Percentiles rank a stretch among this genome's conserved stretches.
phyloP scores from a whole-genome alignment of 1,139 yeast genomes.

The Yamadazyma aaseri region DNA sequence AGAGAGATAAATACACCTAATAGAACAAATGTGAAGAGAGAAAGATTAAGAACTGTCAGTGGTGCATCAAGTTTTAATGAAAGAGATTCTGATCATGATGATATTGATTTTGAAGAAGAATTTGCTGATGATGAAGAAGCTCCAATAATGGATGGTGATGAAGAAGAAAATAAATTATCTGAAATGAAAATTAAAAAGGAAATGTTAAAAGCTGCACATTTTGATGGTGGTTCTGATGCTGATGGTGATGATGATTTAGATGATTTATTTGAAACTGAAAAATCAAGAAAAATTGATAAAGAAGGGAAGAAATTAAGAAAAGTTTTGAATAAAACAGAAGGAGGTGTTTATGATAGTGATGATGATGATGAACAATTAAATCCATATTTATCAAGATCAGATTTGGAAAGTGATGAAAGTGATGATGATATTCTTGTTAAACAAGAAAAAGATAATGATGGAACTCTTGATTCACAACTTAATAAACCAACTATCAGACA shows the following conservation, averaged over 20 bases:
- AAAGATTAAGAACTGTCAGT: slow-evolving; percentile 52
- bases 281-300: slow-evolving; percentile 76
- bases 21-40: slow-evolving; percentile 13
- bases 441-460: slow-evolving; percentile 40
- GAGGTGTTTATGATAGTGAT: slow-evolving; percentile 88
- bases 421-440: slow-evolving; percentile 35
- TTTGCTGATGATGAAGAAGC: slow-evolving; percentile 99
- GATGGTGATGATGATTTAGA: slow-evolving; percentile 57
- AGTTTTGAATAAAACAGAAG: slow-evolving; percentile 82
- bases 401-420: slow-evolving; percentile 58
- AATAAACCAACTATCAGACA: slow-evolving; percentile 23
- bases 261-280: slow-evolving; percentile 61
- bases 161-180: slow-evolving; percentile 88
- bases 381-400: slow-evolving; percentile 79
- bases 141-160: slow-evolving; percentile 95
- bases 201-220: slow-evolving; percentile 80
- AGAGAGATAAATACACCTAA: slow-evolving; percentile 13
- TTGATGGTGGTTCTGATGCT: slow-evolving; percentile 60
- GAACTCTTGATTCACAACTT: slow-evolving; percentile 12
- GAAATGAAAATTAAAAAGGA: slow-evolving; percentile 87
- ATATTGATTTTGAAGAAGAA: slow-evolving; percentile 92
- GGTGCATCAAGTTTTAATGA: slow-evolving; percentile 52
- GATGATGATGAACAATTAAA: slow-evolving; percentile 62
- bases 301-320: slow-evolving; percentile 86
- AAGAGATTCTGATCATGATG: slow-evolving; percentile 83